A percentile compares a stretch with the other conserved stretches of the same genome.
Evolutionary conservation across 805 yeast species (phyloP).

Genomic region (Martiniozyma abietophila): DNA sequence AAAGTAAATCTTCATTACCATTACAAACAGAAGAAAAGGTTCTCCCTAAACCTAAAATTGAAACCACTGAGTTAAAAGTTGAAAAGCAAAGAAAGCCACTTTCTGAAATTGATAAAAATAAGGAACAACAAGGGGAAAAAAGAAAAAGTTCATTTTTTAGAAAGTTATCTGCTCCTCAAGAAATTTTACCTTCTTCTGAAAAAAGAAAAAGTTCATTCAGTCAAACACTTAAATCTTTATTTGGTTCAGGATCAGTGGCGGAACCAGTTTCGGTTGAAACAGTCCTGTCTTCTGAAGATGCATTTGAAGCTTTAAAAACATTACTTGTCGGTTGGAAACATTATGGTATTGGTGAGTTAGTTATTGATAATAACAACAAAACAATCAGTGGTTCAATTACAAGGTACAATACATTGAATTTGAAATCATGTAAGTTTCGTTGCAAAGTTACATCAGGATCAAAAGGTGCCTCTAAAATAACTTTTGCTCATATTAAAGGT

Average conservation of each 20-base stretch:
- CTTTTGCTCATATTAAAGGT: constrained; percentile 56
- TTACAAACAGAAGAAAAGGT: background rate
- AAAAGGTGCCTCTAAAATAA: constrained; percentile 36
- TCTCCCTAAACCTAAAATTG: constrained; percentile 2
- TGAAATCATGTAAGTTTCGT: constrained; percentile 56
- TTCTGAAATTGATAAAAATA: constrained; percentile 5
- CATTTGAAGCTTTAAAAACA: constrained; percentile 55
- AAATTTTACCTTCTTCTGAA: constrained; percentile 6
- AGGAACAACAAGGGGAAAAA: constrained; percentile 11
- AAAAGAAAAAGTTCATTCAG: constrained; percentile 27
- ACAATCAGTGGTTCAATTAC: constrained; percentile 55
- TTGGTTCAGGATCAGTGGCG: constrained; percentile 20
- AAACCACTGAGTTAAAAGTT: constrained; percentile 22
- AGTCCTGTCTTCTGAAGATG: constrained; percentile 37
- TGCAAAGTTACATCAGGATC: constrained; percentile 39
- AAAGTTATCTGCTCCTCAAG: constrained; percentile 29
- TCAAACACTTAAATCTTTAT: constrained; percentile 36
- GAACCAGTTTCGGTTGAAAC: constrained; percentile 25
- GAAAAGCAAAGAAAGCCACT: constrained; percentile 19
- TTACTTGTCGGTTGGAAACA: constrained; percentile 59
- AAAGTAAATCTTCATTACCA: constrained; percentile 2
- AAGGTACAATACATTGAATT: constrained; percentile 49
- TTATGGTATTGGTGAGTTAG: constrained; percentile 55
- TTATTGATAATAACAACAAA: constrained; percentile 32
- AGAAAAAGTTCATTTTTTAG: constrained; percentile 31